These are phyloP conservation scores for Dipodascopsis tothii DNA, from an alignment of 805 yeast genomes.

Conservation along the genomic window DNA sequence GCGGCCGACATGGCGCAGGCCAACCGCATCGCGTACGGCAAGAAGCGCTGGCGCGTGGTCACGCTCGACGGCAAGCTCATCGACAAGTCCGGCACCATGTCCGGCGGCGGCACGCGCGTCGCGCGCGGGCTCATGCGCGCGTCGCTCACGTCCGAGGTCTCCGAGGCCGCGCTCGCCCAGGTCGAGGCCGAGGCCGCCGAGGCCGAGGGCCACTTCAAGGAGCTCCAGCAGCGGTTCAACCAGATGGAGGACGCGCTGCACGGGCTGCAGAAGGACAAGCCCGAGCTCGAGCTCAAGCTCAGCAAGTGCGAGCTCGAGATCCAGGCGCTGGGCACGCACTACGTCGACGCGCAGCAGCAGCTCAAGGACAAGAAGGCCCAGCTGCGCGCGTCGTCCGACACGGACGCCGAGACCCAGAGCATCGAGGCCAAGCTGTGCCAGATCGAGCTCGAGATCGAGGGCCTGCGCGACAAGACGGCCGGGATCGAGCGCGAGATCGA, in stretches of 20 bases:
- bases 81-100: conserved; percentile 88
- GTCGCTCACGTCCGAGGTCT: conserved; percentile 36
- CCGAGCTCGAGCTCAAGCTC: conserved; percentile 57
- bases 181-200: conserved; percentile 46
- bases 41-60: conserved; percentile 76
- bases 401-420: conserved; percentile 23
- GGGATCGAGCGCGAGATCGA: conserved; percentile 51
- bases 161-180: conserved; percentile 50
- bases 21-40: conserved; percentile 77
- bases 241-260: conserved; percentile 54
- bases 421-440: conserved; percentile 6
- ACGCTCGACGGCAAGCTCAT: conserved; percentile 87
- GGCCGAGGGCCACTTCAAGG: conserved; percentile 49
- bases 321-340: conserved; percentile 49
- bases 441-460: conserved; percentile 35
- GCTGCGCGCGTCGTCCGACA: conserved; percentile 5
- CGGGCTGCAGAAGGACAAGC: conserved; percentile 55
- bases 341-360: conserved; percentile 40
- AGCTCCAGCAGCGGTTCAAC: conserved; percentile 30
- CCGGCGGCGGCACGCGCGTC: conserved; percentile 80
- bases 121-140: conserved; percentile 69
- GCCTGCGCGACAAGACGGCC: conserved; percentile 47
- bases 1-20: conserved; percentile 75
- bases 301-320: conserved; percentile 58
- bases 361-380: conserved; percentile 34